Base-by-base conservation (phyloP, 495 filamentous ascomycete species). In the Aspergillus coremiiformis region DNA sequence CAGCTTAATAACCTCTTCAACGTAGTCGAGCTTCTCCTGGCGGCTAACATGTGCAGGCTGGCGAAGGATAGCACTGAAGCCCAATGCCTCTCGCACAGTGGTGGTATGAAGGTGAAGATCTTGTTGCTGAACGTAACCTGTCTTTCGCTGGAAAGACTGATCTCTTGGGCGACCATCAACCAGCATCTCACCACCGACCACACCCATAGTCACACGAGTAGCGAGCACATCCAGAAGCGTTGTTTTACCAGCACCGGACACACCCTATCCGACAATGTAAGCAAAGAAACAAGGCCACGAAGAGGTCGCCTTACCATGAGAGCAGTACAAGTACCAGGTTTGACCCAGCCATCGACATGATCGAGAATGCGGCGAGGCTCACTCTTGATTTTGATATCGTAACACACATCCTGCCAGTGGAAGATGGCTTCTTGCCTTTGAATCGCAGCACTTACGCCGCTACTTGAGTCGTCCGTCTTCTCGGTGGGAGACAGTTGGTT, bases 101-200 rank as follows among this genome's bases (percentile, higher is more conserved):
- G 84, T 82, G 0, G 89, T 94, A 30, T 84, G 76, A 21, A 94
- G 77, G 66, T 95, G 91, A 8, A 97, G 78, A 80, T 97, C 92
- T 68, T 95, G 90, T 65, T 97, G 92, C 60, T 97, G 89, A 17
- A 93, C 92, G 59, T 96, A 97, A 22, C 91, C 91, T 3, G 90
- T 95, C 73, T 93, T 93, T 29, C 90, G 85, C 62, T 93, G 89
- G 77, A 95, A 95, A 0, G 86, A 89, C 15, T 78, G 73, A 61
- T 94, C 87, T 15, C 85, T 66, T 30, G 67, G 69, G 23, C 67
- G 57, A 11, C 79, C 79, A 51, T 81, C 74, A 15, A 82, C 77
- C 45, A 80, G 57, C 65, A 82, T 76, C 44, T 79, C 72, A 29
- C 77, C 79, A 10, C 62, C 66, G 1, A 83, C 73, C 17, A 77